These are phyloP conservation scores for Dicorynia guianensis DNA, from an alignment of 306 rosid species.

Conservation along the genomic window DNA sequence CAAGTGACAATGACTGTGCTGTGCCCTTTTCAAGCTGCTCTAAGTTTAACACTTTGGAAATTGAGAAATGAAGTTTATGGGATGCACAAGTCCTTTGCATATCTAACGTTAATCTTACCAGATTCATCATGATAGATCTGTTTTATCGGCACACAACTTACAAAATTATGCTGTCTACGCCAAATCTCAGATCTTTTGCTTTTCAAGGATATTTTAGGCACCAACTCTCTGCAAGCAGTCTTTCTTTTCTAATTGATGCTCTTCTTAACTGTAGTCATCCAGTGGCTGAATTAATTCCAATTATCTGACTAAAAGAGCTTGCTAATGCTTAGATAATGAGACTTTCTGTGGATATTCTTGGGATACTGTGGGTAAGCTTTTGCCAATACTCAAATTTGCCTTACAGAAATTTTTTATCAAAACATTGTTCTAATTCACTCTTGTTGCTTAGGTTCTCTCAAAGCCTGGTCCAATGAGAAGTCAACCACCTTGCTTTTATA, in stretches of 20 bases:
- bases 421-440: constrained; percentile 16
- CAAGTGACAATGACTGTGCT: no score
- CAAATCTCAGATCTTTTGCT: constrained; percentile 26
- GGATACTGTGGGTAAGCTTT: not conserved
- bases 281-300: not conserved
- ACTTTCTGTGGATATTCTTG: no score
- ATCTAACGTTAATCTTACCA: no score
- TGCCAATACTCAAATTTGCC: not conserved
- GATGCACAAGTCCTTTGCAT: no score
- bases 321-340: constrained; percentile 41
- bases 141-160: no score
- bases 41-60: no score
- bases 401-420: constrained; percentile 14
- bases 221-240: constrained; percentile 5
- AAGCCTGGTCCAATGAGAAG: not conserved
- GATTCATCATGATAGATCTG: no score
- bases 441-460: constrained; percentile 23
- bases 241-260: constrained; percentile 27
- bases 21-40: no score
- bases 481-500: constrained; percentile 37
- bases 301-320: constrained; percentile 30
- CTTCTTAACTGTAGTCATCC: fast-evolving
- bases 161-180: constrained; percentile 32
- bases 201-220: constrained; percentile 24
- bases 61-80: no score